These are phyloP conservation scores for Herpetomonas tarakana DNA, from an alignment of 208 protist genomes.

Conservation along the genomic window DNA sequence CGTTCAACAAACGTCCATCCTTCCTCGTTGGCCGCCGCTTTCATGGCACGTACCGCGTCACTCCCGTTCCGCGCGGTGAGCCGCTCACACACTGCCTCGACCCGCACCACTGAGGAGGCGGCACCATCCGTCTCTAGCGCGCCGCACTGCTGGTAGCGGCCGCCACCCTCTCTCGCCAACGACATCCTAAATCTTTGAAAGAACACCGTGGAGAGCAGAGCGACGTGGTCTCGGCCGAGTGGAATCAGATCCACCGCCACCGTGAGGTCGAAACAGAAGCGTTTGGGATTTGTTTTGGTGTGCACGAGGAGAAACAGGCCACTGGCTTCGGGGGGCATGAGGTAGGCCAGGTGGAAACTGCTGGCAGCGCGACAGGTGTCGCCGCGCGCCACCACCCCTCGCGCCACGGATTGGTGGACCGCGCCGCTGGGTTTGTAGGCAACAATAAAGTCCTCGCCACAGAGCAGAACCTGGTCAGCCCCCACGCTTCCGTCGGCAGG, in stretches of 20 bases:
- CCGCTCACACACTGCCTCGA: too few relatives aligned
- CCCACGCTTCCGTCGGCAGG: conserved; percentile 1
- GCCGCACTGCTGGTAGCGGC: conserved; percentile 12
- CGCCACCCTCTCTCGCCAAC: not conserved
- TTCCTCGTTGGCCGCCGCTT: conserved; percentile 38
- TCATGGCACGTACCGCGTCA: conserved; percentile 35
- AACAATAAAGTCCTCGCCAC: conserved; percentile 11
- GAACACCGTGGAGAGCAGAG: conserved; percentile 50
- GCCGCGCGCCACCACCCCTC: conserved; percentile 10
- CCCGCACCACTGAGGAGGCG: too few relatives aligned
- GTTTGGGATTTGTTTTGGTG: not conserved
- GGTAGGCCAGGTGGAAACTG: conserved; percentile 18
- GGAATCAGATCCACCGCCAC: conserved; percentile 28
- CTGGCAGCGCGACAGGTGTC: conserved; percentile 2
- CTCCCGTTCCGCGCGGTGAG: conserved; percentile 17
- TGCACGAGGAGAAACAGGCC: conserved; percentile 17
- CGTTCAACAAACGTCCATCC: conserved; percentile 49
- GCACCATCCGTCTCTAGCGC: too few relatives aligned
- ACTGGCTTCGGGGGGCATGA: conserved; percentile 18
- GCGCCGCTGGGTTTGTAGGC: conserved; percentile 29
- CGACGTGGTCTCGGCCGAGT: conserved; percentile 11
- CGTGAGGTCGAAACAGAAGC: conserved; percentile 14
- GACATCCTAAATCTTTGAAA: conserved; percentile 39
- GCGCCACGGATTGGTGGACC: conserved; percentile 16
- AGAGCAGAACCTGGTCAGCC: conserved; percentile 9